These are phyloP conservation scores for Emericellopsis cladophorae DNA, from an alignment of 2,329 filamentous ascomycete genomes.

Conservation along the genomic window DNA sequence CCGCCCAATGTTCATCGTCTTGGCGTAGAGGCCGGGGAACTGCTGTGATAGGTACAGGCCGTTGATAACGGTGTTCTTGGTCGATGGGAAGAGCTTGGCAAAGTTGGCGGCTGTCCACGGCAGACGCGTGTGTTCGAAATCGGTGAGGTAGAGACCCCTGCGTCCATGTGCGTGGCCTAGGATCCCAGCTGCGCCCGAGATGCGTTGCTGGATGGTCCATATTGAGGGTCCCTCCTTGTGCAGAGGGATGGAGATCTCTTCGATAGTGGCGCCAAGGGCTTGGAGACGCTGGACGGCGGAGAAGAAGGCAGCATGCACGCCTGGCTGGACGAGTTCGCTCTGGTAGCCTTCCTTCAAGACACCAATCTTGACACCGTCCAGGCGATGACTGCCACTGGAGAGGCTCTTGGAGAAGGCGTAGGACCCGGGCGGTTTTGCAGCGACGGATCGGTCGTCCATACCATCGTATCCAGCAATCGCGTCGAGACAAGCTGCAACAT, in stretches of 20 bases:
- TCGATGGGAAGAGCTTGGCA: conserved; percentile 35
- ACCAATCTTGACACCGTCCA: conserved; percentile 23
- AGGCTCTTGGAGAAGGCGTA: conserved; percentile 6
- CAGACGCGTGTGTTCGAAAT: conserved; percentile 34
- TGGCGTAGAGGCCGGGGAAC: conserved; percentile 33
- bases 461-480: conserved; percentile 33
- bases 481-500: conserved; percentile 27
- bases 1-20: conserved; percentile 32
- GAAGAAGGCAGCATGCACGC: conserved; percentile 26
- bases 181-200: conserved; percentile 27
- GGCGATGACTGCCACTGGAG: not conserved
- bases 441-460: conserved; percentile 31
- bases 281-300: conserved; percentile 25
- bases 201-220: conserved; percentile 35
- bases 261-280: conserved; percentile 32
- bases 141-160: conserved; percentile 32
- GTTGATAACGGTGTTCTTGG: conserved; percentile 41
- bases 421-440: conserved; percentile 14
- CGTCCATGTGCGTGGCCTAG: conserved; percentile 30
- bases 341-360: conserved; percentile 31
- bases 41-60: conserved; percentile 29
- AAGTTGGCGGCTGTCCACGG: conserved; percentile 33
- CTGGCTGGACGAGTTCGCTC: conserved; percentile 20
- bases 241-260: conserved; percentile 35
- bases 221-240: conserved; percentile 33